Base-by-base conservation (phyloP, 1,139 yeast genomes). In the Debaryomyces fabryi region DNA sequence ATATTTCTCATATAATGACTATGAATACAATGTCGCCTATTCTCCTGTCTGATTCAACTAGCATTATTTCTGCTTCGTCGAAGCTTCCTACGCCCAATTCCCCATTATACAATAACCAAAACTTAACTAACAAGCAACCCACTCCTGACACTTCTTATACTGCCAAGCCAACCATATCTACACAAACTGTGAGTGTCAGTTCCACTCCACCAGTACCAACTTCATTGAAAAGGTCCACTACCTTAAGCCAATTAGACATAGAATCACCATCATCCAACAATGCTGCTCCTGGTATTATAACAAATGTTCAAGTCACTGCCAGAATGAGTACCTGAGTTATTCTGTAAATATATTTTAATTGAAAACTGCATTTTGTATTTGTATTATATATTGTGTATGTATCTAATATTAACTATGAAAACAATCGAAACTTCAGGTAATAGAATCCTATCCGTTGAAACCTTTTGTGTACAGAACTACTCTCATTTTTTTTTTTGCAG, bases 281-380 rank as follows among this genome's bases (percentile, higher is more conserved):
- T 32, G 55, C 71, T 10, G 76, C 78, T 6, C 76, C 79, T 2
- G 73, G 66, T 50, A 69, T 74, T 3, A 68, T 76, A n/a, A 72
- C 79, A 0, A 75, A 74, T 7, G 70, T 76, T n/a, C 80, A 74
- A 52, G 81, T 74, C 16, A 72, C 77, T 9, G 76, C 76, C 13
- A 54, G 75, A 47, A 71, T 71, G 76, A 69, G 74, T 53, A 65
- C 75, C 37, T 71, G 51, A 51, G 15, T 12, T 12, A 36, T 33
- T 34, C 9, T 9, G 29, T 38, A 16, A 35, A 3, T 34, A 42
- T 23, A n/a, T 21, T 16, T 21, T 33, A 12, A 16, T 40, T 29
- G 16, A 23, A 16, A 10, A 21, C 29, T 21, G 15, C 29, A 41
- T 20, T 32, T 16, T 32, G 5, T 18, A 41, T 32, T 30, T 33